Conservation (phyloP, 768 basidiomycete species). For the Suillus placidus region DNA sequence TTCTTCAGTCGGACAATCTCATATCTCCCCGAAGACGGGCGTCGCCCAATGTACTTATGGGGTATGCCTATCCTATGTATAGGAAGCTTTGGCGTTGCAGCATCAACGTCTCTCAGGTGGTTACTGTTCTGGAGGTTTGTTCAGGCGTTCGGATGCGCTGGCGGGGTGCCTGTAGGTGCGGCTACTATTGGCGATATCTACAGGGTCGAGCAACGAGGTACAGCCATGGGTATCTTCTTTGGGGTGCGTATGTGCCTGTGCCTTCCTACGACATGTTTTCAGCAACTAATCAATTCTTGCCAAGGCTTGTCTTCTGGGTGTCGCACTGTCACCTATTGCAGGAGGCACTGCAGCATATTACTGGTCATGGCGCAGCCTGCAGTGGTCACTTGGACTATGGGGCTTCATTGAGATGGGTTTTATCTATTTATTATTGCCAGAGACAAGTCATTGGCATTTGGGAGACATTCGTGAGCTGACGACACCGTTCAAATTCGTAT, state of each 20-base stretch:
- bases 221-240: slow-evolving; percentile 41
- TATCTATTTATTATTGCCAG: slow-evolving; percentile 52
- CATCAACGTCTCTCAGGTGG: slow-evolving; percentile 45
- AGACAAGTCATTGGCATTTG: slow-evolving; percentile 57
- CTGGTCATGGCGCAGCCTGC: slow-evolving; percentile 60
- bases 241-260: slow-evolving; percentile 21
- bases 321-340: background rate
- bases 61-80: slow-evolving; percentile 57
- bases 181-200: slow-evolving; percentile 65
- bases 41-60: slow-evolving; percentile 57
- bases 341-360: slow-evolving; percentile 37
- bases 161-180: slow-evolving; percentile 53
- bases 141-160: slow-evolving; percentile 61
- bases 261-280: slow-evolving; percentile 15
- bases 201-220: slow-evolving; percentile 53
- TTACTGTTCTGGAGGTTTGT: slow-evolving; percentile 62
- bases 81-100: slow-evolving; percentile 58
- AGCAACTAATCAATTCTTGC: slow-evolving; percentile 23
- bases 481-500: slow-evolving; percentile 30
- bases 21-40: slow-evolving; percentile 49
- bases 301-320: slow-evolving; percentile 3
- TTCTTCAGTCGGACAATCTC: background rate
- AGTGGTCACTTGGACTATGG: slow-evolving; percentile 43
- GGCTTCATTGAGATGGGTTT: slow-evolving; percentile 41
- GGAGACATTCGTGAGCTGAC: slow-evolving; percentile 15